Evolutionary conservation across 2,329 filamentous ascomycete species (phyloP).

Genomic region (Chaetomiaceae sp.): DNA sequence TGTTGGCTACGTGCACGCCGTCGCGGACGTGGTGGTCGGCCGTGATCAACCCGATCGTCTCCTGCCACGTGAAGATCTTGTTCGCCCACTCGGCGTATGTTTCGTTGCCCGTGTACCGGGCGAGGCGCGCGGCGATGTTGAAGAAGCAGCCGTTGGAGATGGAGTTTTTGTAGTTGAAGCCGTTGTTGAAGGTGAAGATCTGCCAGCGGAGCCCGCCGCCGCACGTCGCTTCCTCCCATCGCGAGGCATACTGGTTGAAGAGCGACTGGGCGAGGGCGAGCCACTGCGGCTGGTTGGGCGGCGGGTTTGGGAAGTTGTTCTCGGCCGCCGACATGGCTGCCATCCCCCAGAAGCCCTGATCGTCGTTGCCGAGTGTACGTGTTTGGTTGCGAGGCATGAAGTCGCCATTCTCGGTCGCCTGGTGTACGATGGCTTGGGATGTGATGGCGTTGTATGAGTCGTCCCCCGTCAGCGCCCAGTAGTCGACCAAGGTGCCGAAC

Average conservation of each 20-base stretch:
- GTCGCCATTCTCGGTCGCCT: conserved; percentile 54
- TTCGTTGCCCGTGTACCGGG: conserved; percentile 70
- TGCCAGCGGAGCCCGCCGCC: conserved; percentile 79
- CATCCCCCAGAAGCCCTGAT: conserved; percentile 83
- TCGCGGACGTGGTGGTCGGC: conserved; percentile 53
- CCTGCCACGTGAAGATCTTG: conserved; percentile 64
- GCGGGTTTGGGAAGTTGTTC: conserved; percentile 66
- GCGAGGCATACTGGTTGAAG: conserved; percentile 69
- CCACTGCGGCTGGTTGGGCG: conserved; percentile 62
- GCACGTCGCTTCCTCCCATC: conserved; percentile 66
- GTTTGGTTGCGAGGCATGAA: conserved; percentile 66
- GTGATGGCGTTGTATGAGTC: conserved; percentile 57
- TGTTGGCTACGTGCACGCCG: conserved; percentile 38
- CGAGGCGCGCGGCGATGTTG: conserved; percentile 65
- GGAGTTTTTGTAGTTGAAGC: conserved; percentile 64
- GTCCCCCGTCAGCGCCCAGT: conserved; percentile 67
- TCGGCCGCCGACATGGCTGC: conserved; percentile 75
- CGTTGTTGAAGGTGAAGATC: conserved; percentile 72
- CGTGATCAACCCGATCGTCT: conserved; percentile 51
- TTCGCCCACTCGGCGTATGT: conserved; percentile 76
- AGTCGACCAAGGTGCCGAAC: conserved; percentile 67
- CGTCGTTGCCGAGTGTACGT: conserved; percentile 61
- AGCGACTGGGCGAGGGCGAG: conserved; percentile 72
- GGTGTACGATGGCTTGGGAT: conserved; percentile 55
- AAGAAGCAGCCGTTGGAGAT: conserved; percentile 68